Base-by-base conservation (phyloP, 2,329 filamentous ascomycete species). In the Huntiella moniliformis region DNA sequence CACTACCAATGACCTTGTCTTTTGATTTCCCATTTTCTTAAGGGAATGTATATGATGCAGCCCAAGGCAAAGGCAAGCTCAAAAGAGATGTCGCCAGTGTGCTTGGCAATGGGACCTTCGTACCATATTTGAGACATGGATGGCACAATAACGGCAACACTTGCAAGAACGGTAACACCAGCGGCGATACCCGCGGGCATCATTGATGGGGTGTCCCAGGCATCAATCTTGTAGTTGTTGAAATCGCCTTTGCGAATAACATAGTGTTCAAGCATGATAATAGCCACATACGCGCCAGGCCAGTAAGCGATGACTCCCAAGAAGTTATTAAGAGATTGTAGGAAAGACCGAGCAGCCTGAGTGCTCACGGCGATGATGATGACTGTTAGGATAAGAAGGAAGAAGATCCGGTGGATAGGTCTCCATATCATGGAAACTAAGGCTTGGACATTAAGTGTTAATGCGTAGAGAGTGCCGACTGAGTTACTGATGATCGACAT, bases 111-210 rank as follows among this genome's bases (percentile, higher is more conserved):
- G 1, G 71, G 70, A 0, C 70, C 71, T 2, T 63, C 65, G 50
- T 67, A 74, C 70, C 71, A 75, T 2, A 64, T 65, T 55, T 73
- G 67, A 3, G 61, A 62, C 66, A 75, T 74, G 2, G 67, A 67
- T 1, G 72, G 70, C 3, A 73, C 59, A 13, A 73, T 64, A 8
- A 67, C 52, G 0, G 66, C 64, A 6, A 58, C 55, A 34, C 65
- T 64, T 15, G 64, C 50, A 4, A 58, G 55, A 5, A 67, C 47
- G 1, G 66, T 66, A 5, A 58, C 56, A 6, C 67, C 48, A 1
- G 66, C 66, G 1, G 66, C 60, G 3, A 65, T 47, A 1, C 66
- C 66, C 2, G 57, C 56, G 0, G 66, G 65, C 38, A 69, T 52
- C 47, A 58, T 58, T 11, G 54, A 53, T 2, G 61, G 63, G 0